A percentile compares a stretch with the other conserved stretches of the same genome.
These are phyloP conservation scores for Lodderomyces metapsilosis DNA, from an alignment of 1,139 yeast genomes.

Conservation along the genomic window DNA sequence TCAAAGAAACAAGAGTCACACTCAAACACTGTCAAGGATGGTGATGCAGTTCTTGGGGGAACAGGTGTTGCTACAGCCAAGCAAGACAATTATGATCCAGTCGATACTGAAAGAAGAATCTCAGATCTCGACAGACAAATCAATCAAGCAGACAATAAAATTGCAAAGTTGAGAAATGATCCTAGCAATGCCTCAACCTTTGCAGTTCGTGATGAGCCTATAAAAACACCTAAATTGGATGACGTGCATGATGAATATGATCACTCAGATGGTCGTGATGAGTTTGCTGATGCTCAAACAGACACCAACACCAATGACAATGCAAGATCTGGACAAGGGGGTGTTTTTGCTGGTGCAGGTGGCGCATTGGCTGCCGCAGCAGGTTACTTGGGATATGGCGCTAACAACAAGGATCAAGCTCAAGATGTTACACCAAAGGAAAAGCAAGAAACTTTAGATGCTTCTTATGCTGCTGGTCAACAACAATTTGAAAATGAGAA, in stretches of 20 bases:
- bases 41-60: conserved; percentile 6
- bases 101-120: conserved; percentile 9
- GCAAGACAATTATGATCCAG: conserved; percentile 5
- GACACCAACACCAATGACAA: conserved; percentile 6
- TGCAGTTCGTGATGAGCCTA: conserved; percentile 19
- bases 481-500: conserved; percentile 6
- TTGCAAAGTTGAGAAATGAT: conserved; percentile 9
- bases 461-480: conserved; percentile 8
- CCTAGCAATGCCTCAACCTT: conserved; percentile 17
- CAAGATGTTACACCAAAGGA: not conserved
- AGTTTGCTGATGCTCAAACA: conserved; percentile 6
- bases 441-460: conserved; percentile 9
- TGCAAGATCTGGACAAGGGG: conserved; percentile 11
- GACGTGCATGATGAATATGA: conserved; percentile 10
- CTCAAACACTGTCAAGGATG: conserved; percentile 4
- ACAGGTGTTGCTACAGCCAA: conserved; percentile 8
- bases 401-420: conserved; percentile 2
- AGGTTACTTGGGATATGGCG: conserved; percentile 11
- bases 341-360: conserved; percentile 14
- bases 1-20: not conserved
- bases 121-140: conserved; percentile 14
- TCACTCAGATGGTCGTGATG: conserved; percentile 1
- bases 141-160: conserved; percentile 11
- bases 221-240: conserved; percentile 13
- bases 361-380: conserved; percentile 15